A percentile compares a stretch with the other conserved stretches of the same genome.
These are phyloP conservation scores for Speleostelium caveatum DNA, from an alignment of 78 protist species.

Conservation along the genomic window DNA sequence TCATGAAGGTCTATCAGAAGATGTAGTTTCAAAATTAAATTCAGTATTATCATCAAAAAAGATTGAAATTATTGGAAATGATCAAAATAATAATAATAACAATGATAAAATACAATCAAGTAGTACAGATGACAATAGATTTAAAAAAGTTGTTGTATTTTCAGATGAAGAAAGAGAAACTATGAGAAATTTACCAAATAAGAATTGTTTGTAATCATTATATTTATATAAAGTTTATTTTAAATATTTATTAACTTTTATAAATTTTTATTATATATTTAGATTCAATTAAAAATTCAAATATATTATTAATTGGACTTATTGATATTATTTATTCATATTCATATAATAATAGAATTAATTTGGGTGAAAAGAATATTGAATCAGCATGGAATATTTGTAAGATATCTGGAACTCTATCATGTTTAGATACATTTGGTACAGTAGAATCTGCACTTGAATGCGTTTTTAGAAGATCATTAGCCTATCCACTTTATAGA, in stretches of 20 bases:
- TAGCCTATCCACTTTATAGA: conserved; percentile 51
- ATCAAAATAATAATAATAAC: too few relatives aligned
- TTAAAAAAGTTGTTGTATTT: conserved; percentile 36
- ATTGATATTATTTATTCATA: conserved; percentile 57
- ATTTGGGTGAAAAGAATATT: conserved; percentile 37
- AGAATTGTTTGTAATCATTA: background rate
- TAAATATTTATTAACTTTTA: too few relatives aligned
- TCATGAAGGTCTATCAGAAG: conserved; percentile 3
- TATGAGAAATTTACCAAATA: conserved; percentile 75
- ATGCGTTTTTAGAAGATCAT: conserved; percentile 24
- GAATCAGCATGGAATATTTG: conserved; percentile 73
- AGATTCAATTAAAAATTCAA: conserved; percentile 20
- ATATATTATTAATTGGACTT: conserved; percentile 38
- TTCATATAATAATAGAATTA: conserved; percentile 38
- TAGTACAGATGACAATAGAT: background rate
- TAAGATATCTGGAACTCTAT: conserved; percentile 29
- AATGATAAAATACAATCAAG: too few relatives aligned
- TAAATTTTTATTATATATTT: background rate
- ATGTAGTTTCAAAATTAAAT: conserved; percentile 23
- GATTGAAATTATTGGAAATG: conserved; percentile 23
- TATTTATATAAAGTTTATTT: background rate
- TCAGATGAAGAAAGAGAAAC: conserved; percentile 65
- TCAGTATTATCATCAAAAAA: conserved; percentile 39
- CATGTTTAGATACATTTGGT: conserved; percentile 26
- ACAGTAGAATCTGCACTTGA: conserved; percentile 15